Evolutionary conservation across 2,329 filamentous ascomycete species (phyloP), one percentile per base, ranked within the genome.

Genomic region (Beauveria sp.): DNA sequence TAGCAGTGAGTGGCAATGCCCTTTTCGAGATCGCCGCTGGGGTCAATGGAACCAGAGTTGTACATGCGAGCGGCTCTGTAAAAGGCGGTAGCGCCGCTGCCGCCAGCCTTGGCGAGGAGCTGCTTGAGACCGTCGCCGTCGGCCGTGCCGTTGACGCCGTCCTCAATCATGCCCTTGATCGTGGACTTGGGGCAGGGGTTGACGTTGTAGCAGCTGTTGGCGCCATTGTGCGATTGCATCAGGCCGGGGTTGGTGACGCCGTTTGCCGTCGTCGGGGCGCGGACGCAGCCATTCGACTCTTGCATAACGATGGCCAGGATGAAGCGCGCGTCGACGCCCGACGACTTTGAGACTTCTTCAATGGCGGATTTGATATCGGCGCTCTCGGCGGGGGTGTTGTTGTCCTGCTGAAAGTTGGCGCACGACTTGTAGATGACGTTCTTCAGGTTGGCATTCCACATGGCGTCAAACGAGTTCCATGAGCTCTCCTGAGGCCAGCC

Each of bases 1-100:
- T 84, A 84, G 71, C 79, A 82, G 63, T 75, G 73, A 18, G 79
- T 80, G 38, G 73, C 75, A 67, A 77, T 71, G 47, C 77, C 76
- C 60, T 72, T 70, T 34, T 74, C 71, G 5, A 77, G 68, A 63
- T 78, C 72, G 10, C 55, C 62, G 47, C 68, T 70, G 7, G 66
- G 62, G 52, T 68, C 63, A 65, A 79, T 65, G n/a, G 68, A 70
- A 14, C 79, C 79, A 16, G 76, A 77, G 67, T 82, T 81, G 71
- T 81, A 82, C 38, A 77, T 73, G 38, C 79, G 71, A n/a, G 78
- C 75, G 0, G 76, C 78, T 52, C 70, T 73, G 67, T 81, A 81
- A 68, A 68, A 80, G 56, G 71, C 71, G 55, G 69, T 68, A 43
- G 70, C 72, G 60, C 72, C 70, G n/a, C 57, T 65, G 16, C 67